Evolutionary conservation across 2,329 filamentous ascomycete species (phyloP), one percentile per base, ranked within the genome.

Genomic region (Pseudogymnoascus sp.): DNA sequence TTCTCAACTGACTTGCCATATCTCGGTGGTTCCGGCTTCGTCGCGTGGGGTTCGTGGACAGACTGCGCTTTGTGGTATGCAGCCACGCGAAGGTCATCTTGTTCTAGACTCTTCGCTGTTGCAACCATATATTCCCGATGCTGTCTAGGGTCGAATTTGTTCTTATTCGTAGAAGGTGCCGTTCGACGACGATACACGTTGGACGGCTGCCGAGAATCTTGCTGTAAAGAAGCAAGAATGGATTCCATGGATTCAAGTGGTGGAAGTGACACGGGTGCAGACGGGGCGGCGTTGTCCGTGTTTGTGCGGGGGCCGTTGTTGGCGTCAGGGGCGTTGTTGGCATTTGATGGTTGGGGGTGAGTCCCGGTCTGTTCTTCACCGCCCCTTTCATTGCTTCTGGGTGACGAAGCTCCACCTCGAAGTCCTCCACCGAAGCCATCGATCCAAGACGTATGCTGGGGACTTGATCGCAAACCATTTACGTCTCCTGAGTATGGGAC

Each of bases 1-100:
- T 21, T 19, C 50, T 56, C 50, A 33, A 56, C 50, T 56, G 50
- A 56, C 29, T 56, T 56, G n/a, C 50, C 50, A 56, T 56, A 56
- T 19, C 17, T 56, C 13, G 50, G 29, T 13, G 50, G 50, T 15
- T 56, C 50, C 7, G 50, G 50, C 29, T 21, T 56, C 2, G n/a
- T n/a, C 11, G 50, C 10, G 17, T 56, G n/a, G n/a, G 50, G 50
- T 56, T 56, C 50, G 17, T 56, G 50, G 50, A 15, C 11, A 33
- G 50, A 56, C n/a, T 56, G 50, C 4, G n/a, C n/a, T 19, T 56
- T 33, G 11, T 33, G 26, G 10, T 56, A 56, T 19, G 50, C 29
- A 11, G 9, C n/a, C n/a, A 56, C 29, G 7, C 50, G 50, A 56
- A 56, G 50, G 11, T 56, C 17, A 56, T 56, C 50, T 19, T 56